These are phyloP conservation scores for Erysimum cheiranthoides DNA, from an alignment of 345 rosid species.

Conservation along the genomic window DNA sequence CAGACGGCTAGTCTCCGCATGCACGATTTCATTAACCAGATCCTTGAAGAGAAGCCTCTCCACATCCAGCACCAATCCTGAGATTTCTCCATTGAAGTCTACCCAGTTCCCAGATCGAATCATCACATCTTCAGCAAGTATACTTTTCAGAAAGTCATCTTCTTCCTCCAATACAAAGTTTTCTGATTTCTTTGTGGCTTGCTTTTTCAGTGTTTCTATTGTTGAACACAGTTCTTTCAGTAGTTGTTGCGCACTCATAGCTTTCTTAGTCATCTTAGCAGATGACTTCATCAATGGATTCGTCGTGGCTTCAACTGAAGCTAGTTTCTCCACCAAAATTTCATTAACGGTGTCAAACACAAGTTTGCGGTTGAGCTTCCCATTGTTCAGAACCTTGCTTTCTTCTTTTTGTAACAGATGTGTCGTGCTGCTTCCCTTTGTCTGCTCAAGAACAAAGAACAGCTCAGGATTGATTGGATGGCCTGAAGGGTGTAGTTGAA, in stretches of 20 bases:
- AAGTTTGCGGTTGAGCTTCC: constrained; percentile 74
- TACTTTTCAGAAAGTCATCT: constrained; percentile 60
- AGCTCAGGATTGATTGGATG: constrained; percentile 89
- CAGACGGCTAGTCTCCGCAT: constrained; percentile 51
- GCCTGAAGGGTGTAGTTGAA: constrained; percentile 89
- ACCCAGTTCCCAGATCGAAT: constrained; percentile 71
- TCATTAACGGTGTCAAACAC: constrained; percentile 89
- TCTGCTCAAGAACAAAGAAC: constrained; percentile 89
- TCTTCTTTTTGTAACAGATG: constrained; percentile 56
- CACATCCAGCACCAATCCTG: constrained; percentile 72
- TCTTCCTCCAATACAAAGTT: constrained; percentile 54
- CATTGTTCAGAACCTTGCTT: constrained; percentile 47
- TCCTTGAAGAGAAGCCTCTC: constrained; percentile 88
- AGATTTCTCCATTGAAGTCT: constrained; percentile 55
- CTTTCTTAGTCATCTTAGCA: constrained; percentile 59
- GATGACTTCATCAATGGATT: constrained; percentile 62
- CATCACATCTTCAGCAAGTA: constrained; percentile 73
- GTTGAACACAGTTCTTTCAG: constrained; percentile 73
- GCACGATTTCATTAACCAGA: constrained; percentile 74
- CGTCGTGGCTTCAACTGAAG: constrained; percentile 45
- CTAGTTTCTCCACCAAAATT: constrained; percentile 71
- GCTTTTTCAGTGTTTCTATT: constrained; percentile 62
- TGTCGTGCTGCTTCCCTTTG: constrained; percentile 57
- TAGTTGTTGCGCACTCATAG: constrained; percentile 74
- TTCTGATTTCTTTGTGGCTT: constrained; percentile 52